Evolutionary conservation across 2,329 filamentous ascomycete species (phyloP).

Genomic region (Hypoxylon sp.): DNA sequence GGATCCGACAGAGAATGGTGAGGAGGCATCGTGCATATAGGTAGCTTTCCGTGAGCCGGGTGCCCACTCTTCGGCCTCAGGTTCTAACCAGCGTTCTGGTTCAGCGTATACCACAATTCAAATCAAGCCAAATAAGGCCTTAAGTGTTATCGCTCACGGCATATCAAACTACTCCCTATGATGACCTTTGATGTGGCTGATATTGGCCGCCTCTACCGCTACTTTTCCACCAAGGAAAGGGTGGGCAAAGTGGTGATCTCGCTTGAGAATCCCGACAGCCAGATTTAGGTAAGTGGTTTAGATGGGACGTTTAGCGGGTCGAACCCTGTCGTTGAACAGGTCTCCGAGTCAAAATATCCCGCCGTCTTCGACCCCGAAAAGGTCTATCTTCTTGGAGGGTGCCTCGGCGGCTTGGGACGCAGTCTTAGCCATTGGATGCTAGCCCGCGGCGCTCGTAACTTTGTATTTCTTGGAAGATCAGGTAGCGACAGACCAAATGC

Average conservation of each 20-base stretch:
- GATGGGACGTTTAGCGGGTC: too few relatives aligned
- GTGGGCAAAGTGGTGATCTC: conserved; percentile 47
- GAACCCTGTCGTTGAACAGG: neutral
- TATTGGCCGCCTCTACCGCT: conserved; percentile 35
- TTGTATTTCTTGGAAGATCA: conserved; percentile 54
- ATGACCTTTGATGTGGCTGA: conserved; percentile 32
- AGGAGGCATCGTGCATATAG: conserved; percentile 56
- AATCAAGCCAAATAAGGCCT: too few relatives aligned
- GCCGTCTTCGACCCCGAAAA: conserved; percentile 5
- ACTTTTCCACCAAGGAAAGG: conserved; percentile 41
- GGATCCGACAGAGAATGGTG: conserved; percentile 61
- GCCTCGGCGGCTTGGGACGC: conserved; percentile 54
- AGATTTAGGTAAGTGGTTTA: conserved; percentile 27
- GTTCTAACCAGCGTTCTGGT: conserved; percentile 37
- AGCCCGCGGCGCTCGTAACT: conserved; percentile 49
- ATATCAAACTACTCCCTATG: conserved; percentile 28
- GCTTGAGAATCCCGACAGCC: conserved; percentile 32
- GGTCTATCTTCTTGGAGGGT: conserved; percentile 44
- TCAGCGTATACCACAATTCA: too few relatives aligned
- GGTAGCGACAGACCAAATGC: conserved; percentile 49
- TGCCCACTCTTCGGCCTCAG: neutral
- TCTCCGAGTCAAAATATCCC: neutral
- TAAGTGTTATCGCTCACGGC: conserved; percentile 29
- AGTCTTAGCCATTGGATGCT: conserved; percentile 55
- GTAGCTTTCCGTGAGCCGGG: conserved; percentile 47